Evolutionary conservation across 148 eudicot species (phyloP), one percentile per base, ranked within the genome.

Genomic region (Rhododendron vialii): DNA sequence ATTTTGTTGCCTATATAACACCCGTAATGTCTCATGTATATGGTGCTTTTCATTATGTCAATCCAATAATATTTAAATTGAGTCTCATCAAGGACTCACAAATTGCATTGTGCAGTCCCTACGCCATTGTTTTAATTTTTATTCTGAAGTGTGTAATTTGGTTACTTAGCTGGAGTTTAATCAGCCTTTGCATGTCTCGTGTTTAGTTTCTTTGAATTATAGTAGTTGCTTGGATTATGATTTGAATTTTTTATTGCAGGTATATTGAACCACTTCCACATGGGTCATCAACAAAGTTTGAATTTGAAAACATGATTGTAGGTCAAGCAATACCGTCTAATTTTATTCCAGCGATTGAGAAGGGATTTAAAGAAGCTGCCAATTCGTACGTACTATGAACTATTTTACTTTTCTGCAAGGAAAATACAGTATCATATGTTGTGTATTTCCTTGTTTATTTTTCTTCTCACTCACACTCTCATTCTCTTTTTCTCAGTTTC

Each of bases 291-390:
- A 88, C 92, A 76, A 97, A 97, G 95, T 94, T 97, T 88, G 99
- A 97, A 86, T 97, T 95, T 84, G 98, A 97, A 85, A 97, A 97
- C 91, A 24, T 84, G 91, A 95, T 97, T 51, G 92, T 97, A 18
- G 99, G 99, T 74, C 98, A 95, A 93, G 95, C 98, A 36, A 90
- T 97, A 50, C 99, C 99, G 18, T 92, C 98, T 88, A 92, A 91
- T 85, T 97, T 93, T 88, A 90, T 97, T 85, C 98, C 98, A 90
- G 96, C 98, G 84, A 97, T 97, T 86, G 99, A 97, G 90, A 97
- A 97, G 92, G 99, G 99, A 45, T 97, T 97, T 82, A 97, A 69
- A 88, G 99, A 97, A 88, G 99, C 99, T 84, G 98, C 98, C 83
- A 97, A 97, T 89, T 95, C 98, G 99, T 97, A 83, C 90, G 96